These are phyloP conservation scores for Sugiyamaella smithiae DNA, from an alignment of 805 yeast species.

Conservation along the genomic window DNA sequence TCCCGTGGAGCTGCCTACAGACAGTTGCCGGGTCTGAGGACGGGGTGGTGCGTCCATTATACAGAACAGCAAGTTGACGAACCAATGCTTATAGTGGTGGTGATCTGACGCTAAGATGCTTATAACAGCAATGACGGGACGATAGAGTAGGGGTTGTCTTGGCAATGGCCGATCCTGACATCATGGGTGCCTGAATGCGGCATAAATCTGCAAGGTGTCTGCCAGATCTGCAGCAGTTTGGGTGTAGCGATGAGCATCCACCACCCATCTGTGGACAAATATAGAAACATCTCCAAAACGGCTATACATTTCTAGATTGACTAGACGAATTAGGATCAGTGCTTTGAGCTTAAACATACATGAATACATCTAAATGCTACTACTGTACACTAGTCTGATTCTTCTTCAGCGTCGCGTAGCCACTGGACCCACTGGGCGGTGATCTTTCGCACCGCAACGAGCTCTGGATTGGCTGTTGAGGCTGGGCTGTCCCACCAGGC, in stretches of 20 bases:
- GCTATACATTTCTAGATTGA: too few relatives aligned
- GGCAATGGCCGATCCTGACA: constrained; percentile 7
- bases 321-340: too few relatives aligned
- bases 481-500: constrained; percentile 72
- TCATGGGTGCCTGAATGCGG: constrained; percentile 3
- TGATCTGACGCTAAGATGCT: neutral
- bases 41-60: constrained; percentile 3
- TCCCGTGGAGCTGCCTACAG: neutral
- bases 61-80: neutral
- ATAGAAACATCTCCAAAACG: too few relatives aligned
- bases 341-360: too few relatives aligned
- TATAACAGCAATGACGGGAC: neutral
- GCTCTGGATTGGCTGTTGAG: constrained; percentile 39
- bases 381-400: constrained; percentile 54
- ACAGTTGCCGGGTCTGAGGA: constrained; percentile 1
- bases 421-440: constrained; percentile 80
- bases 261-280: too few relatives aligned
- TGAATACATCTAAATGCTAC: too few relatives aligned
- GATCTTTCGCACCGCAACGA: constrained; percentile 49
- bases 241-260: too few relatives aligned
- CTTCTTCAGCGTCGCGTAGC: constrained; percentile 77
- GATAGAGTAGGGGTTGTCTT: neutral
- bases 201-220: neutral
- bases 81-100: constrained; percentile 2
- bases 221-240: too few relatives aligned